Percentiles rank a stretch among this genome's conserved stretches.
These are phyloP conservation scores for Stentor roeselii DNA, from an alignment of 73 alveolate species.

Conservation along the genomic window DNA sequence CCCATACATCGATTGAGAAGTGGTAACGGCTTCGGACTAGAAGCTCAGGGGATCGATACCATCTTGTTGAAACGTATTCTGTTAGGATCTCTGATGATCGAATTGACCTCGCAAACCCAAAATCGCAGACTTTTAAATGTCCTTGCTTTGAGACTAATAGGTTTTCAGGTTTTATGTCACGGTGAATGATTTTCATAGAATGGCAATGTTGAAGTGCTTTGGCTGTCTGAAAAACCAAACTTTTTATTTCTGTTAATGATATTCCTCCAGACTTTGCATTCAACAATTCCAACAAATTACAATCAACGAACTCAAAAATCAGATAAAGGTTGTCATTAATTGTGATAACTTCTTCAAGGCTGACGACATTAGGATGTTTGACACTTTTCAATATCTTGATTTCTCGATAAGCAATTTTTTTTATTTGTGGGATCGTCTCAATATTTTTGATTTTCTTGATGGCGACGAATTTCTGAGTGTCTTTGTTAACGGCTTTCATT, in stretches of 20 bases:
- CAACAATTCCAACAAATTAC: neutral
- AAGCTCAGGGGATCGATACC: slow-evolving; percentile 8
- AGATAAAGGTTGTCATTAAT: neutral
- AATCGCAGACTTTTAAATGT: slow-evolving; percentile 42
- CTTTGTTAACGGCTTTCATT: neutral
- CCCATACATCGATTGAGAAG: neutral
- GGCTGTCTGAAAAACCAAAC: neutral
- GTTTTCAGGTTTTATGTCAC: slow-evolving; percentile 35
- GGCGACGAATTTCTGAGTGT: neutral
- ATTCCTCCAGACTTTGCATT: neutral
- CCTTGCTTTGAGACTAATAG: slow-evolving; percentile 42
- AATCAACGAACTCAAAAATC: neutral
- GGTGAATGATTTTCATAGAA: neutral
- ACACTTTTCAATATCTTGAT: neutral
- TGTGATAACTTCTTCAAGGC: neutral
- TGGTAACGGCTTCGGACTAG: neutral
- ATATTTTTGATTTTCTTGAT: too few relatives aligned
- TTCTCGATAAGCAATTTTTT: neutral
- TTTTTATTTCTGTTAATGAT: neutral
- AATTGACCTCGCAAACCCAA: neutral
- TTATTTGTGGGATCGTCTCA: neutral
- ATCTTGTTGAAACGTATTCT: neutral
- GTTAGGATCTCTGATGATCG: neutral
- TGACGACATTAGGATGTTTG: neutral
- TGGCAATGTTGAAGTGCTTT: neutral